phyloP scores from a whole-genome alignment of 768 basidiomycete genomes.

The Suillus alpinus region DNA sequence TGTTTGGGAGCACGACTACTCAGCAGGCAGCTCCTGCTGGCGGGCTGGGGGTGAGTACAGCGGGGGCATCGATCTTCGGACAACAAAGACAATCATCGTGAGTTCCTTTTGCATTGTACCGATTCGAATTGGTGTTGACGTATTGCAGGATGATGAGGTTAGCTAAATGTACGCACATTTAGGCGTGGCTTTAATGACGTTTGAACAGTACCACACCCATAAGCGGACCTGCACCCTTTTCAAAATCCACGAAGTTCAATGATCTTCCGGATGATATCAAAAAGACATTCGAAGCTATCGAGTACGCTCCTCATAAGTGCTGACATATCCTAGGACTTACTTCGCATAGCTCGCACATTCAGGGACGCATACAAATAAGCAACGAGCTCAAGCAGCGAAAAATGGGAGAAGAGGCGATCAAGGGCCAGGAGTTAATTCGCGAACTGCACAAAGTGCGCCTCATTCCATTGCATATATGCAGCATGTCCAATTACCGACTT shows the following conservation, averaged over 20 bases:
- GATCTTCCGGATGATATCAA: slow-evolving; percentile 73
- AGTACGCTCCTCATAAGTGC: slow-evolving; percentile 44
- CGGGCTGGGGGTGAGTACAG: slow-evolving; percentile 3
- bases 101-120: slow-evolving; percentile 5
- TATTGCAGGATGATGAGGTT: slow-evolving; percentile 26
- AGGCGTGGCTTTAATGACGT: neutral
- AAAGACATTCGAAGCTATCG: slow-evolving; percentile 62
- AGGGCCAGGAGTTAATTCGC: slow-evolving; percentile 68
- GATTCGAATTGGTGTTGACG: neutral
- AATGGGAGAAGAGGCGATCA: slow-evolving; percentile 69
- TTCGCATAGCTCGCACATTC: slow-evolving; percentile 56
- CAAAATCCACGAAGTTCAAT: slow-evolving; percentile 72
- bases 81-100: slow-evolving; percentile 32
- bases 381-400: slow-evolving; percentile 77
- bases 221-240: slow-evolving; percentile 30
- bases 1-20: slow-evolving; percentile 26
- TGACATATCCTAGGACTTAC: slow-evolving; percentile 9
- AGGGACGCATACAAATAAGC: slow-evolving; percentile 76
- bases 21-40: slow-evolving; percentile 5
- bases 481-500: neutral
- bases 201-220: slow-evolving; percentile 26
- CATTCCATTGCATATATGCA: neutral
- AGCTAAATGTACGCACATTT: neutral
- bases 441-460: slow-evolving; percentile 59
- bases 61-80: slow-evolving; percentile 21